A percentile compares a stretch with the other conserved stretches of the same genome.
Conservation (phyloP, 1,284 basidiomycete genomes). For the Cronartium ribicola region DNA sequence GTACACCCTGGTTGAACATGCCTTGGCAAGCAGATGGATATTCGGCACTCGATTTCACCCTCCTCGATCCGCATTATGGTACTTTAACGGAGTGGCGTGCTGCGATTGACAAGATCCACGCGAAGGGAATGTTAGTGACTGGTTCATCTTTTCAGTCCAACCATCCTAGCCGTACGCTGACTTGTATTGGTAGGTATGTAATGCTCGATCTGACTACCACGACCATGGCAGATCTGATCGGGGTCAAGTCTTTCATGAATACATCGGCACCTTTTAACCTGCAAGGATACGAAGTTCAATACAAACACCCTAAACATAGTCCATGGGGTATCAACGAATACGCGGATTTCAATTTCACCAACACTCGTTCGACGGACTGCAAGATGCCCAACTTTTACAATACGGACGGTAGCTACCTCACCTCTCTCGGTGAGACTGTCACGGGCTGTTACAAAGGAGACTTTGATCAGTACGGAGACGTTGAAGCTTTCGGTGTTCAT, state of each 20-base stretch:
- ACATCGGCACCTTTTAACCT: constrained; percentile 70
- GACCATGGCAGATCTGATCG: constrained; percentile 80
- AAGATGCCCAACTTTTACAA: constrained; percentile 71
- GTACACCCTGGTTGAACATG: constrained; percentile 84
- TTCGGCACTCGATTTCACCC: constrained; percentile 80
- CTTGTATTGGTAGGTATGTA: constrained; percentile 57
- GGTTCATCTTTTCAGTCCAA: neutral
- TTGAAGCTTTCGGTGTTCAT: constrained; percentile 88
- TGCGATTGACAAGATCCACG: constrained; percentile 70
- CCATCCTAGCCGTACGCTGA: neutral
- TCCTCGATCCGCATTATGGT: constrained; percentile 86
- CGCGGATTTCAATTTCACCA: constrained; percentile 69
- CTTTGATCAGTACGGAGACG: constrained; percentile 89
- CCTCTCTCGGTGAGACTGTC: constrained; percentile 53
- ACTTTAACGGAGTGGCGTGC: constrained; percentile 70
- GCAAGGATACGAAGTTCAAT: constrained; percentile 67
- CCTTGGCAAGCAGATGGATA: constrained; percentile 92
- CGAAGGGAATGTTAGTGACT: constrained; percentile 63
- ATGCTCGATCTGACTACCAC: constrained; percentile 89
- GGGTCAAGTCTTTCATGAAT: constrained; percentile 75
- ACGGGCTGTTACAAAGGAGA: constrained; percentile 72
- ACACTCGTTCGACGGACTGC: constrained; percentile 68
- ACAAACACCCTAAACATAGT: constrained; percentile 69
- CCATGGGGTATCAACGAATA: constrained; percentile 82
- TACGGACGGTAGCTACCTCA: constrained; percentile 64